Base-by-base conservation (phyloP, 441 rosid species). In the Capsella rubella region DNA sequence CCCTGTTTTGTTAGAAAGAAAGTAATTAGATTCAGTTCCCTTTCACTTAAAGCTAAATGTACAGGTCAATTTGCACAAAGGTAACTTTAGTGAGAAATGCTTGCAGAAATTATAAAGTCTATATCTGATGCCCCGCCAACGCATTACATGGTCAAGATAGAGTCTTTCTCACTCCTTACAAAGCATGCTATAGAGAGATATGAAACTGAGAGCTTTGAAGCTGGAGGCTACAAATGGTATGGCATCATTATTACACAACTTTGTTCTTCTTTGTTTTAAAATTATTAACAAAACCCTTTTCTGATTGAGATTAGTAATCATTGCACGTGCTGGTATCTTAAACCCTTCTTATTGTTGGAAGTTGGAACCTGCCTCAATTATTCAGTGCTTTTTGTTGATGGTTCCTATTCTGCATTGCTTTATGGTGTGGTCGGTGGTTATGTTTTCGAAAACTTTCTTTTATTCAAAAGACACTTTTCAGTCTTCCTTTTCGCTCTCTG, bases 191-290 rank as follows among this genome's bases (percentile, higher is more conserved):
- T 82, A 34, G 85, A 85, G 40, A 88, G 83, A 65, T 86, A 87
- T 45, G 93, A 86, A 83, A 83, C 90, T 2, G 83, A 72, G 45
- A 80, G 68, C 69, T 91, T 91, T 80, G 85, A 85, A 82, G 95
- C 93, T 12, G 87, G 88, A 62, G 93, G 91, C 76, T 87, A 84
- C 79, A 87, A 84, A 77, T 87, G 97, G 95, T 89, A 34, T n/a
- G 56, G 3, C 49, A 39, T 67, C 72, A 21, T 51, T 14, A 4
- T 59, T 1, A 49, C 57, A 14, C 3, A 10, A 25, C 56, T 54
- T 64, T 73, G 1, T 50, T 74, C 10, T 42, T 39, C 54, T 49
- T 47, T n/a, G 54, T 53, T 55, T 12, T 55, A 25, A 34, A 64
- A 7, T 25, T 45, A 72, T 64, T 21, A 43, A 54, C 5, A 1